A percentile compares a stretch with the other conserved stretches of the same genome.
Conservation (phyloP, 345 rosid species). For the Iberis pinnata region DNA sequence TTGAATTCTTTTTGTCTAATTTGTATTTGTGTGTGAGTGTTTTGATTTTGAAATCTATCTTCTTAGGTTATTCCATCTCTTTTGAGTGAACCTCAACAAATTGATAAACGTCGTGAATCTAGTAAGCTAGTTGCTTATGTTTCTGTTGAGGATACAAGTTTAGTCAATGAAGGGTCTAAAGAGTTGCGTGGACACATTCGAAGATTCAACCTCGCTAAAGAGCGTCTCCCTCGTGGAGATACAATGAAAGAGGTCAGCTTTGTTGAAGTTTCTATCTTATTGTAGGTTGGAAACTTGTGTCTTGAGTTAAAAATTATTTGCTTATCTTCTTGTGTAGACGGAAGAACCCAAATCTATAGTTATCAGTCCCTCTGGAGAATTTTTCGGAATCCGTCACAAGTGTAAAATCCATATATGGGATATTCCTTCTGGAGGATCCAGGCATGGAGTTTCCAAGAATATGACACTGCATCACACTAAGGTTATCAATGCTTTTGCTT, state of each 20-base stretch:
- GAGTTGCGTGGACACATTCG: constrained; percentile 49
- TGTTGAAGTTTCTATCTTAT: background rate
- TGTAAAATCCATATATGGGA: constrained; percentile 63
- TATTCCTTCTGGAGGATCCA: constrained; percentile 50
- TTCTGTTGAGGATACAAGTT: constrained; percentile 44
- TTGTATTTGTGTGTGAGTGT: background rate
- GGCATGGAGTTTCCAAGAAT: constrained; percentile 39
- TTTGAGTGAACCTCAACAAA: constrained; percentile 29
- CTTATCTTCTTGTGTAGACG: constrained; percentile 43
- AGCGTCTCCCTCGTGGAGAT: constrained; percentile 50
- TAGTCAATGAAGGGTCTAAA: constrained; percentile 25
- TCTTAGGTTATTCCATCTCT: constrained; percentile 74
- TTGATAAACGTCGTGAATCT: constrained; percentile 31
- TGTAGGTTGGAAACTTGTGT: background rate
- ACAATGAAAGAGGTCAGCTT: constrained; percentile 61
- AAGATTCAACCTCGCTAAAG: constrained; percentile 64
- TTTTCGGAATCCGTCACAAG: constrained; percentile 53
- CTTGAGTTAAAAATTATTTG: background rate
- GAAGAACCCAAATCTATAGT: constrained; percentile 51
- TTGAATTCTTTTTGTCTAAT: background rate
- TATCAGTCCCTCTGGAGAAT: constrained; percentile 52
- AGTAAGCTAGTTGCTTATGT: constrained; percentile 56
- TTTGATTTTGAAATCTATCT: too few relatives aligned
- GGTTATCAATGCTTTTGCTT: constrained; percentile 54
- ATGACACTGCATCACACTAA: constrained; percentile 78